A percentile compares a stretch with the other conserved stretches of the same genome.
Conservation (phyloP, 257 asterid genomes). For the Solanum chaucha region DNA sequence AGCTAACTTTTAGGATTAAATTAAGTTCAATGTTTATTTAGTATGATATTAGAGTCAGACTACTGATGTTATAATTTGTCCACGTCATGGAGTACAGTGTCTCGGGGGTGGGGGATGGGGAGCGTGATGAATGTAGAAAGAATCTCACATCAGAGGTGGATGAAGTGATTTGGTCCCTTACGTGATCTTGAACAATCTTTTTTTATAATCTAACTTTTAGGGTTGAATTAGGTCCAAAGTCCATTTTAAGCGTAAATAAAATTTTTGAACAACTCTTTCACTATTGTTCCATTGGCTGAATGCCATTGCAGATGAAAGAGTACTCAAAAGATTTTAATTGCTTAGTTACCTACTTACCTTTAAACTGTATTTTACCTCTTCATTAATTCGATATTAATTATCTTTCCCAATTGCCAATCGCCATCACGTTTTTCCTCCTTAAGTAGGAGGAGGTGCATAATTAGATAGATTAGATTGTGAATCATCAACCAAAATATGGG, state of each 20-base stretch:
- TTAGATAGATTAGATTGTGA: not conserved
- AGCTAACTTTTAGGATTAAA: not conserved
- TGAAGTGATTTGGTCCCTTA: too few relatives aligned
- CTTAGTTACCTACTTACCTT: not conserved
- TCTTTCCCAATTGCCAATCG: not conserved
- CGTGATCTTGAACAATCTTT: too few relatives aligned
- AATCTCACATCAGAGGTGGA: not conserved
- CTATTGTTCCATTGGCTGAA: not conserved
- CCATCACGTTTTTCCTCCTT: not conserved
- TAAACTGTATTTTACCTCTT: not conserved
- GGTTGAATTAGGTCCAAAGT: accelerated
- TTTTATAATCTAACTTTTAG: accelerated
- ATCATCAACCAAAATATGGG: not conserved
- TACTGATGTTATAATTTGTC: too few relatives aligned
- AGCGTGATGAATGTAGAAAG: not conserved
- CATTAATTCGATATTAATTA: not conserved
- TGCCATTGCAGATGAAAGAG: not conserved
- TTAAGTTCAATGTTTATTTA: too few relatives aligned
- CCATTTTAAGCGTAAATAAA: not conserved
- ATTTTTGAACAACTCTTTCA: accelerated
- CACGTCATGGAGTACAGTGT: not conserved
- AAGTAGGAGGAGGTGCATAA: not conserved
- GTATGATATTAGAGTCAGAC: not conserved
- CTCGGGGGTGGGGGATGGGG: not conserved
- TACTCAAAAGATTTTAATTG: not conserved